These are phyloP conservation scores for Elsinoe batatas DNA, from an alignment of 2,329 filamentous ascomycete genomes.

Conservation along the genomic window DNA sequence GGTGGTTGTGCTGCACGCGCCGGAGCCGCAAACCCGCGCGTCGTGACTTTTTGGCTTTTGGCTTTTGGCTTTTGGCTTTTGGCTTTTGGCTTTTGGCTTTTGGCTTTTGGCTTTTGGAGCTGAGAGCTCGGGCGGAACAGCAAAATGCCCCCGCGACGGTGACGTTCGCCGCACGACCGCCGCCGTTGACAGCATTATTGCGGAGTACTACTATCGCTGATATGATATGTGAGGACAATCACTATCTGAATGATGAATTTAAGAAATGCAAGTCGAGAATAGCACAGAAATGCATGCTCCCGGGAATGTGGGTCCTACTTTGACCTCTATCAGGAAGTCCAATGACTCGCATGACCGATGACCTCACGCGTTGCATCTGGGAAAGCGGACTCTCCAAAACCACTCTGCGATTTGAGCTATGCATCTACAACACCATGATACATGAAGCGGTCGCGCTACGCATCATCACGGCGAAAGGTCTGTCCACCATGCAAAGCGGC, in stretches of 20 bases:
- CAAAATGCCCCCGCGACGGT: not conserved
- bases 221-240: not conserved
- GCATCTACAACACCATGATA: not conserved
- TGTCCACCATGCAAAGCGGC: not conserved
- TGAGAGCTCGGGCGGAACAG: not conserved
- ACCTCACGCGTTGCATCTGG: constrained; percentile 6
- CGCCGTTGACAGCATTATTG: constrained; percentile 9
- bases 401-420: not conserved
- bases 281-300: too few relatives aligned
- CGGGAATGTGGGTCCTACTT: too few relatives aligned
- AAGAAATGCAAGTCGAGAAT: too few relatives aligned
- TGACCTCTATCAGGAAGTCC: not conserved
- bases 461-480: not conserved
- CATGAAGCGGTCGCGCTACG: not conserved
- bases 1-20: not conserved
- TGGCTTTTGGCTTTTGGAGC: not conserved
- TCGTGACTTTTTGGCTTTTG: constrained; percentile 10
- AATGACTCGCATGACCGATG: constrained; percentile 2
- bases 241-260: too few relatives aligned
- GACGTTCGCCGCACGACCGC: constrained; percentile 7
- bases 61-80: too few relatives aligned
- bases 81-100: constrained; percentile 3
- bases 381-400: not conserved
- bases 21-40: not conserved
- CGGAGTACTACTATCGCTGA: constrained; percentile 7